Base-by-base conservation (phyloP, 805 yeast species). In the Metschnikowia reukaufii region DNA sequence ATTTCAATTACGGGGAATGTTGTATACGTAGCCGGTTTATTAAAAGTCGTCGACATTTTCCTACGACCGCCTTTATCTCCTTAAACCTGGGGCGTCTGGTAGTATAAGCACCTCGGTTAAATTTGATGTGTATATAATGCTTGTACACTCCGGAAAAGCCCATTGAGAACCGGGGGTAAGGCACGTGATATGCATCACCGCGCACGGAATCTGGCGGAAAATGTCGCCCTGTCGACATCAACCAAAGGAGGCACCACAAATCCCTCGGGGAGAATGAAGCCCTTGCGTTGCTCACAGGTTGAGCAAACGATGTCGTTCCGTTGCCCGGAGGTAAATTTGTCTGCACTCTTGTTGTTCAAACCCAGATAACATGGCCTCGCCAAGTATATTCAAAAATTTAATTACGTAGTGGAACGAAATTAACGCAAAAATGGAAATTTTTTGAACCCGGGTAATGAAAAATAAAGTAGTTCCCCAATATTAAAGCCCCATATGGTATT, bases 201-300 rank as follows among this genome's bases (percentile, higher is more conserved):
- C 16, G 7, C 15, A 13, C 18, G 35, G 16, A n/a, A 32, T 4
- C 15, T 32, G 15, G n/a, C 8, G 35, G 9, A 9, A 23, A 38
- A 38, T 38, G 42, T 38, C 42, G 42, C 17, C 20, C 4, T 9
- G 12, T 13, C 12, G 12, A 7, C 16, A 8, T 18, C 21, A 27
- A 27, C 21, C 33, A n/a, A 27, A 27, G 42, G 42, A 38, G 42
- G n/a, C 35, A 15, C 37, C 37, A 35, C n/a, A 12, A 8, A 9
- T 25, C 29, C 29, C 29, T 9, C 29, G 29, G 29, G 29, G 8
- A 9, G 12, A 25, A 9, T 13, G 12, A 25, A 25, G 29, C 29
- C 29, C 29, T 25, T 13, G 12, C 12, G 8, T 25, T 13, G 8
- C 29, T 25, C 29, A 25, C 12, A 13, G 12, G 29, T 9, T 25